phyloP scores from a whole-genome alignment of 139 green algal genomes.

The Coelastrella sp. region DNA sequence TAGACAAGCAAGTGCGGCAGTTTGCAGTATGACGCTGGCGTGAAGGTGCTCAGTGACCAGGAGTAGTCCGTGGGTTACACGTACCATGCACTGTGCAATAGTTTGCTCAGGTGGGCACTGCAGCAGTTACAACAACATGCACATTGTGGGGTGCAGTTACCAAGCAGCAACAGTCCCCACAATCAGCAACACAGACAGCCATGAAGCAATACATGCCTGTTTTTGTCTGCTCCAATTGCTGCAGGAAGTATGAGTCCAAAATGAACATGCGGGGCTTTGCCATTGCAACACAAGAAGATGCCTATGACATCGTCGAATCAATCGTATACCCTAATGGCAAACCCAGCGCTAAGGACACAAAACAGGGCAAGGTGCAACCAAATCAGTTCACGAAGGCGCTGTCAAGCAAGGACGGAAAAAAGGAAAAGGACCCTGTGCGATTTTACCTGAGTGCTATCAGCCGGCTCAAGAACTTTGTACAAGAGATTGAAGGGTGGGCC shows the following conservation, averaged over 20 bases:
- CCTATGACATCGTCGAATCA: background rate
- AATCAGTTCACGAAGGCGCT: too few species aligned
- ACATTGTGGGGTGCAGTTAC: too few species aligned
- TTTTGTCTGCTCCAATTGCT: too few species aligned
- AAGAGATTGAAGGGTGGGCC: background rate
- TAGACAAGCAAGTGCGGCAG: too few species aligned
- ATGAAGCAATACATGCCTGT: too few species aligned
- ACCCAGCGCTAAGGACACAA: background rate
- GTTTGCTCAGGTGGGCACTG: slow-evolving; percentile 41
- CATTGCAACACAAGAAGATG: slow-evolving; percentile 8
- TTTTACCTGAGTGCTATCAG: slow-evolving; percentile 25
- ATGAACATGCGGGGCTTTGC: background rate
- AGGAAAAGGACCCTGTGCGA: background rate
- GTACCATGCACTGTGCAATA: slow-evolving; percentile 47
- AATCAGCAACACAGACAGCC: too few species aligned
- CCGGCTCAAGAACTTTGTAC: slow-evolving; percentile 35
- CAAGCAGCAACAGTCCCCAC: too few species aligned
- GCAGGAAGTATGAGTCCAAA: background rate
- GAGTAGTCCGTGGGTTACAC: slow-evolving; percentile 1
- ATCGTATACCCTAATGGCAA: background rate
- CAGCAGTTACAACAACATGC: too few species aligned
- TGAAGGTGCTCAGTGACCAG: too few species aligned
- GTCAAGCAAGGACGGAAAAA: background rate
- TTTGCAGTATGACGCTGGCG: too few species aligned
- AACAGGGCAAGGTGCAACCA: background rate